Percentiles rank a stretch among this genome's conserved stretches.
Evolutionary conservation across 129 eudicot species (phyloP).

Genomic region (Daucus carota): DNA sequence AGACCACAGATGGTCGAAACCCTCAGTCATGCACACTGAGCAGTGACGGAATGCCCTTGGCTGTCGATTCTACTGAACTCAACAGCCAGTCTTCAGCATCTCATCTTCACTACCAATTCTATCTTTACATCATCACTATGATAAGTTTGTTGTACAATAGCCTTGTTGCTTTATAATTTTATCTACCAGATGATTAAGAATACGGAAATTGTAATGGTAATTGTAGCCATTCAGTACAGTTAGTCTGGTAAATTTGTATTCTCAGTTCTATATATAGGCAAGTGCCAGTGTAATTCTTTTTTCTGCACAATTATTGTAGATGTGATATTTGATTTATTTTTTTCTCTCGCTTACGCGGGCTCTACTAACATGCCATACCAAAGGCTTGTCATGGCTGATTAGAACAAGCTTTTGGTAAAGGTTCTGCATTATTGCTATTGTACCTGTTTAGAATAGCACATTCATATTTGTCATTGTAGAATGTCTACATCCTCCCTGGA

Average conservation of each 20-base stretch:
- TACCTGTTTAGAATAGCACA: neutral
- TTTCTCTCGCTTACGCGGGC: slow-evolving; percentile 16
- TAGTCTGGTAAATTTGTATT: neutral
- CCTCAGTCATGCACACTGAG: slow-evolving; percentile 60
- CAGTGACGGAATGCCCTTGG: slow-evolving; percentile 81
- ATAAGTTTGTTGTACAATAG: slow-evolving; percentile 24
- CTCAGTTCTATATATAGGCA: neutral
- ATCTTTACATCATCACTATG: slow-evolving; percentile 20
- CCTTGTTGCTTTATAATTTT: slow-evolving; percentile 26
- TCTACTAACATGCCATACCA: slow-evolving; percentile 28
- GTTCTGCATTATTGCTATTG: neutral
- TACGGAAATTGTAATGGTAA: slow-evolving; percentile 9
- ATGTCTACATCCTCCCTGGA: neutral
- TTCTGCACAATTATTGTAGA: slow-evolving; percentile 3
- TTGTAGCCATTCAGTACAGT: neutral
- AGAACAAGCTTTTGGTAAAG: neutral
- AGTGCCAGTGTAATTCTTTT: slow-evolving; percentile 19
- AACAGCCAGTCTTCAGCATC: slow-evolving; percentile 40
- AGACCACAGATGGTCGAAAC: slow-evolving; percentile 30
- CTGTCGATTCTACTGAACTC: slow-evolving; percentile 86
- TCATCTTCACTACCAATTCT: slow-evolving; percentile 12
- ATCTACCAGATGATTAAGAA: slow-evolving; percentile 15
- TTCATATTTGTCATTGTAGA: neutral
- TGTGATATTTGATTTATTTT: neutral
- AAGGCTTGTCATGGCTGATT: neutral